Conservation (phyloP, 176 grass and related monocot species). For the Bromus sterilis region DNA sequence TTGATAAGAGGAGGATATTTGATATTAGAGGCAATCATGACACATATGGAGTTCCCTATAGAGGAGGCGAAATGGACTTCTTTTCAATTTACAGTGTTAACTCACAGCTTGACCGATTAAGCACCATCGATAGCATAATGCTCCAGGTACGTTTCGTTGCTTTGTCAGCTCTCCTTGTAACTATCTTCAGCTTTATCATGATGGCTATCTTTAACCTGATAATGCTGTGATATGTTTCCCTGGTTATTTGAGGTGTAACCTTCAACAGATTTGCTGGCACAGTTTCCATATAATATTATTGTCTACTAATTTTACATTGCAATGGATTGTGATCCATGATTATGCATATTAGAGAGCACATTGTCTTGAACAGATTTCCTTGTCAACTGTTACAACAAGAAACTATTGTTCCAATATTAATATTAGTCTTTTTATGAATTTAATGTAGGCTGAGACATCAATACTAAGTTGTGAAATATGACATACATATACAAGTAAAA, state of each 20-base stretch:
- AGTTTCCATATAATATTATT: conserved; percentile 3
- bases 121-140: conserved; percentile 63
- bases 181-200: neutral
- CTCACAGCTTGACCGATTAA: conserved; percentile 51
- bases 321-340: neutral
- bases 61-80: conserved; percentile 58
- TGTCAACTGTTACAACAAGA: neutral
- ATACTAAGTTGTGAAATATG: neutral
- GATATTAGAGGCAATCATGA: conserved; percentile 99
- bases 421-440: neutral
- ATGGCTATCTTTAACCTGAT: neutral
- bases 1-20: conserved; percentile 72
- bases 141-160: conserved; percentile 55
- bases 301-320: neutral
- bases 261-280: conserved; percentile 11
- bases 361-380: neutral
- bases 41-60: conserved; percentile 83
- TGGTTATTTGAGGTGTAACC: neutral
- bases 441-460: neutral
- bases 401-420: neutral
- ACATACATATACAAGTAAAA: neutral
- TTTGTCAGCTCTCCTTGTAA: neutral
- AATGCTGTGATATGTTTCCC: neutral
- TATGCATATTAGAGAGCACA: neutral
- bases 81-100: conserved; percentile 78